These are phyloP conservation scores for Leccinum fibrillosum DNA, from an alignment of 768 basidiomycete species.

Conservation along the genomic window DNA sequence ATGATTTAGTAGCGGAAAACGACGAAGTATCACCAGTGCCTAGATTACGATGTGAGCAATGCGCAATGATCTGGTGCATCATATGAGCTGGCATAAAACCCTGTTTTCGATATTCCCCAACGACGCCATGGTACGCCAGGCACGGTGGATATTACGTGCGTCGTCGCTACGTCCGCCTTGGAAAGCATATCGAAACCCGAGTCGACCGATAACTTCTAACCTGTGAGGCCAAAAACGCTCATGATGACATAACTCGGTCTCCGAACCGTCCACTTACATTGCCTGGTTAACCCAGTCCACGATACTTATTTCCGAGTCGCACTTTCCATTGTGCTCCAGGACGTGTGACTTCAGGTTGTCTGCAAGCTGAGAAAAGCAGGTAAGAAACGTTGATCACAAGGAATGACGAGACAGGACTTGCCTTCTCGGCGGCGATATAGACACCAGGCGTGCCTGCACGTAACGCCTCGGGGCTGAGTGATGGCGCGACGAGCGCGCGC, in stretches of 20 bases:
- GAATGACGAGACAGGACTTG: background rate
- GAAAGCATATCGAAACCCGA: slow-evolving; percentile 8
- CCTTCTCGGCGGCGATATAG: background rate
- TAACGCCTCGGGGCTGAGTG: background rate
- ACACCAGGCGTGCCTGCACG: too few relatives aligned
- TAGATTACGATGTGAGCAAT: background rate
- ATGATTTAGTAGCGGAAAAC: slow-evolving; percentile 3
- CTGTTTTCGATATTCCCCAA: slow-evolving; percentile 1
- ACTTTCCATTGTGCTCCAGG: background rate
- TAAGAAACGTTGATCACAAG: background rate
- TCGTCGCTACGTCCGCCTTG: slow-evolving; percentile 4
- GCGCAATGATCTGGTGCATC: background rate
- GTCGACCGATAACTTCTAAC: slow-evolving; percentile 1
- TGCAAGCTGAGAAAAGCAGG: background rate
- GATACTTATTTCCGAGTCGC: background rate
- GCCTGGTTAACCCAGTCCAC: slow-evolving; percentile 5
- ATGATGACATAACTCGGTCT: background rate
- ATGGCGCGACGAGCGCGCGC: slow-evolving; percentile 3
- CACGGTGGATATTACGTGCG: slow-evolving; percentile 1
- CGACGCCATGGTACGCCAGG: slow-evolving; percentile 4
- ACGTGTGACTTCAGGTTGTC: slow-evolving; percentile 3
- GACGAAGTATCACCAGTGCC: slow-evolving; percentile 1
- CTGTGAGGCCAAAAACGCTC: background rate
- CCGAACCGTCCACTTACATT: background rate
- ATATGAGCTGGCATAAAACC: background rate